Evolutionary conservation across 306 rosid genomes (phyloP).

Genomic region (Dryas alaskensis): DNA sequence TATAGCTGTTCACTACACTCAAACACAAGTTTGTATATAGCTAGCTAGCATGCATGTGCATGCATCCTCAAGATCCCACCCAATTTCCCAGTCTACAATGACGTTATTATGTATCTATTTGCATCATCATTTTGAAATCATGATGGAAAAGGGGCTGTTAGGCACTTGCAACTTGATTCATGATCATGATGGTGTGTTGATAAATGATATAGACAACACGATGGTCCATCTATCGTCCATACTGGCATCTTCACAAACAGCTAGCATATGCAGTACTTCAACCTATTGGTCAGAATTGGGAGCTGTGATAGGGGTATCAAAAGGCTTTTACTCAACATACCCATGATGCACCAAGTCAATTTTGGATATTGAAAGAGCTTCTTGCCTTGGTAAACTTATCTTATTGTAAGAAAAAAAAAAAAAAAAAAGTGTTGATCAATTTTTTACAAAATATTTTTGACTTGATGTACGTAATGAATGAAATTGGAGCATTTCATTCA

Average conservation of each 20-base stretch:
- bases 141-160: slow-evolving; percentile 10
- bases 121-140: background rate
- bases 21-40: background rate
- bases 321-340: no score
- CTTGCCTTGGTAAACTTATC: no score
- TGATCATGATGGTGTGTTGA: background rate
- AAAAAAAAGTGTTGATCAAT: no score
- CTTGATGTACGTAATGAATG: no score
- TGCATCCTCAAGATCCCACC: background rate
- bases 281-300: background rate
- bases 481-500: no score
- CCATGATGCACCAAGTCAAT: no score
- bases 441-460: no score
- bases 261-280: background rate
- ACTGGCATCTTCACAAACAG: slow-evolving; percentile 7
- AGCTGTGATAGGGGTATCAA: background rate
- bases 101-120: background rate
- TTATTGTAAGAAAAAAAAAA: no score
- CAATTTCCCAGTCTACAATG: background rate
- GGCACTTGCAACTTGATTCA: background rate
- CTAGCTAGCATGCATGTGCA: background rate
- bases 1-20: background rate
- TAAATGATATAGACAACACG: slow-evolving; percentile 13
- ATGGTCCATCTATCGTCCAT: slow-evolving; percentile 8
- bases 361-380: no score